A percentile compares a stretch with the other conserved stretches of the same genome.
Conservation (phyloP, 2,329 filamentous ascomycete genomes). For the Colletotrichum noveboracense region DNA sequence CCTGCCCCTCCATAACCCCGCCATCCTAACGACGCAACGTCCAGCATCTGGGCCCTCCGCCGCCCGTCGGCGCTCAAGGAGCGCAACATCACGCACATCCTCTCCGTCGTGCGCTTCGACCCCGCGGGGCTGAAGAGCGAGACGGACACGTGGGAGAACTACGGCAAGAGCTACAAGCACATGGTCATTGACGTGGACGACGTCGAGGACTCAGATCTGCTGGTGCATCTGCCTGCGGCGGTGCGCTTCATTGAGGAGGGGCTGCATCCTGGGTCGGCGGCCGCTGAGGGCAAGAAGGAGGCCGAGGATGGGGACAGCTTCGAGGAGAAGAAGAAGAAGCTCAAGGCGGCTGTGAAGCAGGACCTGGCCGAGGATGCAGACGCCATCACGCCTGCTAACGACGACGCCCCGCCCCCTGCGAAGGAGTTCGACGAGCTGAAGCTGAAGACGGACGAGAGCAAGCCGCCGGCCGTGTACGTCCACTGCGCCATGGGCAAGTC, state of each 20-base stretch:
- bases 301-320: not conserved
- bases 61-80: constrained; percentile 73
- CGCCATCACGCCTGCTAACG: not conserved
- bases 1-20: not conserved
- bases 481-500: constrained; percentile 95
- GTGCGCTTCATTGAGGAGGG: constrained; percentile 85
- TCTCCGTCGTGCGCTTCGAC: constrained; percentile 76
- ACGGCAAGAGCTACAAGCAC: constrained; percentile 69
- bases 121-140: constrained; percentile 50
- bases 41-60: constrained; percentile 79
- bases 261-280: constrained; percentile 44
- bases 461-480: constrained; percentile 55
- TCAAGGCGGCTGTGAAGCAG: constrained; percentile 1
- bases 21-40: not conserved
- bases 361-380: not conserved
- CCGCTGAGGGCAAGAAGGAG: not conserved
- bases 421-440: constrained; percentile 9
- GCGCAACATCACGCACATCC: constrained; percentile 83
- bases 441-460: constrained; percentile 16
- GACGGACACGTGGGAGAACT: constrained; percentile 55
- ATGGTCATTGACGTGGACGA: constrained; percentile 87
- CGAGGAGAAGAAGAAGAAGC: constrained; percentile 2
- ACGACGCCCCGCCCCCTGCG: not conserved
- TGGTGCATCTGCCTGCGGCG: constrained; percentile 79
- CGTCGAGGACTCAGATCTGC: constrained; percentile 84